These are phyloP conservation scores for Fusarium sororula DNA, from an alignment of 2,329 filamentous ascomycete genomes.

Conservation along the genomic window DNA sequence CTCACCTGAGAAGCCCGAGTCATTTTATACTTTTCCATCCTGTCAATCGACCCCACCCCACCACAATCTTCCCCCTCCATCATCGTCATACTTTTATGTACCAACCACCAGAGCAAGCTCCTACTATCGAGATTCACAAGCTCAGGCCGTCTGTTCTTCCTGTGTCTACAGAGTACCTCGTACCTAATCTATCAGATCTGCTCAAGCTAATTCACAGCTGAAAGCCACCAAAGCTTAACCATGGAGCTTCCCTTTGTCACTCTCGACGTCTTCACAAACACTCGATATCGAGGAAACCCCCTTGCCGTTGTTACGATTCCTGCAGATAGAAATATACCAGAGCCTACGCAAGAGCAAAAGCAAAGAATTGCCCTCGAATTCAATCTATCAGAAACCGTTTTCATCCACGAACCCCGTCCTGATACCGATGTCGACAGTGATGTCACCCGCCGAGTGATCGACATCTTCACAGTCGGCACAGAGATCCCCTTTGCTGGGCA, in stretches of 20 bases:
- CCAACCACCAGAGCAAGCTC: background rate
- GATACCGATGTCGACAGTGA: constrained; percentile 44
- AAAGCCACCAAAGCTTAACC: constrained; percentile 38
- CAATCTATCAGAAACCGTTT: constrained; percentile 71
- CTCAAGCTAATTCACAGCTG: background rate
- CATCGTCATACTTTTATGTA: constrained; percentile 15
- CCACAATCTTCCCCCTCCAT: constrained; percentile 13
- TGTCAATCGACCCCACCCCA: constrained; percentile 21
- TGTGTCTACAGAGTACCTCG: background rate
- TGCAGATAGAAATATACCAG: constrained; percentile 37
- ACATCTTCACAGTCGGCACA: constrained; percentile 65
- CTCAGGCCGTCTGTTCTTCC: background rate
- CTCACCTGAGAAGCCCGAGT: constrained; percentile 12
- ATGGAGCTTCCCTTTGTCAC: constrained; percentile 61
- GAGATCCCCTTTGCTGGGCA: constrained; percentile 72
- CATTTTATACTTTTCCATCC: constrained; percentile 14
- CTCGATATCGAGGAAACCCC: constrained; percentile 65
- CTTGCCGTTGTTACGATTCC: constrained; percentile 68
- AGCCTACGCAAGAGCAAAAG: constrained; percentile 62
- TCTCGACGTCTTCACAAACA: constrained; percentile 66
- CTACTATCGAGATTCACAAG: constrained; percentile 24
- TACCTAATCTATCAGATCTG: background rate
- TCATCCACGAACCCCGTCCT: constrained; percentile 59
- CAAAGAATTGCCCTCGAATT: constrained; percentile 69
- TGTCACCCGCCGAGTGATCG: constrained; percentile 54